These are phyloP conservation scores for Drosera capensis DNA, from an alignment of 148 eudicot species.

Conservation along the genomic window DNA sequence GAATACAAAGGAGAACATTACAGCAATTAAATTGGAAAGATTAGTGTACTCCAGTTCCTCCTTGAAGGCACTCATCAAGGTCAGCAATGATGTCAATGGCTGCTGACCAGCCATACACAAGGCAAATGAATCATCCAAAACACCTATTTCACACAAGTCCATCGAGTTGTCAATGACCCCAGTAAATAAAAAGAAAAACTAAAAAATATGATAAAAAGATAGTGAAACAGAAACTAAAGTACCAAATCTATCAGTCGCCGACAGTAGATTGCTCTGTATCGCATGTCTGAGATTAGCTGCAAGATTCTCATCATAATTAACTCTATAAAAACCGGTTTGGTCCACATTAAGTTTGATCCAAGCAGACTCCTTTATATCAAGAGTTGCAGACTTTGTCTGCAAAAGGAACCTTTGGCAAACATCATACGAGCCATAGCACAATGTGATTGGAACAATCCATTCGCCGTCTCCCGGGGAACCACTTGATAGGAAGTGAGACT, in stretches of 20 bases:
- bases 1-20: constrained; percentile 17
- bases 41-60: constrained; percentile 87
- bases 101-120: constrained; percentile 65
- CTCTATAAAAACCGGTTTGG: constrained; percentile 84
- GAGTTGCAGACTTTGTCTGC: constrained; percentile 42
- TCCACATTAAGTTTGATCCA: constrained; percentile 91
- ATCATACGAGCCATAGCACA: constrained; percentile 73
- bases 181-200: not conserved
- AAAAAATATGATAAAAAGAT: not conserved
- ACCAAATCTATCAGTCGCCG: constrained; percentile 86
- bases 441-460: constrained; percentile 88
- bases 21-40: constrained; percentile 64
- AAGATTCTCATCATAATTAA: constrained; percentile 77
- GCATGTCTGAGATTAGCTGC: constrained; percentile 60
- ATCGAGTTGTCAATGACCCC: not conserved
- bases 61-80: constrained; percentile 67
- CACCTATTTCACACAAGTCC: constrained; percentile 35
- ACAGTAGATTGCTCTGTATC: constrained; percentile 51
- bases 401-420: constrained; percentile 46
- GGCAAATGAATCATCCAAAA: constrained; percentile 81
- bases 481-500: constrained; percentile 70
- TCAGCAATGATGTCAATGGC: constrained; percentile 54
- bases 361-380: constrained; percentile 33
- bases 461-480: constrained; percentile 65
- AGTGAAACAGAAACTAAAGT: constrained; percentile 2